A percentile compares a stretch with the other conserved stretches of the same genome.
Conservation (phyloP, 2,329 filamentous ascomycete genomes). For the Xylaria digitata region DNA sequence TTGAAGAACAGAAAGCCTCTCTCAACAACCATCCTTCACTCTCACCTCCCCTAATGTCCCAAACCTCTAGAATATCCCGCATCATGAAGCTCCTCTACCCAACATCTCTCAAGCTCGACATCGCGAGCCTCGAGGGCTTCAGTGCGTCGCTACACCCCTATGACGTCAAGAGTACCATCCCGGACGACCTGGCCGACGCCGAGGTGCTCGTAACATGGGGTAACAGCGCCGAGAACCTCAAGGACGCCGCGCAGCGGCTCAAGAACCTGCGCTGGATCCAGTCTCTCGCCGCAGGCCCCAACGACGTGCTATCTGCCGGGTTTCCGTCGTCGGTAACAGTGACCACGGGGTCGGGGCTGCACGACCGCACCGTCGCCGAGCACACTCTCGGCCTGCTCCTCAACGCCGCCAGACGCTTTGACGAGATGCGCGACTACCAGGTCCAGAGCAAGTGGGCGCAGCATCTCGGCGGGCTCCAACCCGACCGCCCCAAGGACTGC, state of each 20-base stretch:
- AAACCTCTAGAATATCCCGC: neutral
- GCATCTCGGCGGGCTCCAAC: slow-evolving; percentile 71
- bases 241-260: slow-evolving; percentile 66
- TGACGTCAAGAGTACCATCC: slow-evolving; percentile 67
- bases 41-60: neutral
- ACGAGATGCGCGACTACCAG: slow-evolving; percentile 73
- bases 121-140: slow-evolving; percentile 67
- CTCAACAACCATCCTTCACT: too few relatives aligned
- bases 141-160: slow-evolving; percentile 68
- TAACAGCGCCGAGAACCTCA: slow-evolving; percentile 68
- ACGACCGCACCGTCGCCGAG: slow-evolving; percentile 74
- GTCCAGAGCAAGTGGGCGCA: slow-evolving; percentile 66
- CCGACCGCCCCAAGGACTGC: slow-evolving; percentile 64
- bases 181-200: slow-evolving; percentile 68
- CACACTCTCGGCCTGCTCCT: slow-evolving; percentile 70
- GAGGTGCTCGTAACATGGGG: slow-evolving; percentile 71
- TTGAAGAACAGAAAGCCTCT: neutral
- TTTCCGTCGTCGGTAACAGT: slow-evolving; percentile 64
- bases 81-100: slow-evolving; percentile 75
- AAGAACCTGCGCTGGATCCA: slow-evolving; percentile 73
- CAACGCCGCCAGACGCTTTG: slow-evolving; percentile 66
- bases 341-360: slow-evolving; percentile 71
- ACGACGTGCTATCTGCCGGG: slow-evolving; percentile 71
- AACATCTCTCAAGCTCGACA: slow-evolving; percentile 69
- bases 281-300: slow-evolving; percentile 73